Base-by-base conservation (phyloP, 1,284 basidiomycete genomes). In the Pseudozyma pruni region DNA sequence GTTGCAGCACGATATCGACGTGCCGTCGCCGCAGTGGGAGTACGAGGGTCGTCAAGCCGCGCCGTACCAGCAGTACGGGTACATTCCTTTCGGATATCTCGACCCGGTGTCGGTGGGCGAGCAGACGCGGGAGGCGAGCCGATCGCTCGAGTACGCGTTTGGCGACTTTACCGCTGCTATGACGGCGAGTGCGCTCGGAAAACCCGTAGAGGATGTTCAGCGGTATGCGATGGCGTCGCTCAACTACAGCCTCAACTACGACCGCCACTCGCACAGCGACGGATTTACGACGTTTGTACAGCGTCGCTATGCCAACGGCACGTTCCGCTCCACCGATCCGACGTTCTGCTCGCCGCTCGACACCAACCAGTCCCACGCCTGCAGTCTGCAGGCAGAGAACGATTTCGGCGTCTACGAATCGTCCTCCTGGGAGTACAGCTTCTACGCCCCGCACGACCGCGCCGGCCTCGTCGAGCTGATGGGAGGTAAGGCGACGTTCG, bases 91-190 rank as follows among this genome's bases (percentile, higher is more conserved):
- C 38, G 74, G 33, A 19, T 68, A 74, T 40, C 59, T 76, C 11
- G 75, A 78, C 42, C 46, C 62, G 1, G 55, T 40, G 13, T 72
- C 70, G 13, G 73, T 73, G 7, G 76, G 76, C n/a, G 58, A 71
- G 32, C 68, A 72, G 57, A 78, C 74, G 22, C 54, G 76, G n/a
- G 74, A 76, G 45, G 61, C 60, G 8, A 74, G 70, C 25, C 57
- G 80, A 7, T 74, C 72, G 29, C 55, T 83, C 38, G 79, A 83
- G 68, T 84, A 84, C 34, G 66, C 78, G 1, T 83, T 78, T 61
- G 81, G 83, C 47, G 83, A 90, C 74, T 90, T 90, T 38, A 71
- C 68, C 3, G 69, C 74, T 10, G 62, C 71, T 3, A 59, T 70
- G 52, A 74, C 71, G 13, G 76, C 74, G 6, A 43, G 48, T 22